Evolutionary conservation across 2,329 filamentous ascomycete genomes (phyloP).

Genomic region (Nectriaceae sp.): DNA sequence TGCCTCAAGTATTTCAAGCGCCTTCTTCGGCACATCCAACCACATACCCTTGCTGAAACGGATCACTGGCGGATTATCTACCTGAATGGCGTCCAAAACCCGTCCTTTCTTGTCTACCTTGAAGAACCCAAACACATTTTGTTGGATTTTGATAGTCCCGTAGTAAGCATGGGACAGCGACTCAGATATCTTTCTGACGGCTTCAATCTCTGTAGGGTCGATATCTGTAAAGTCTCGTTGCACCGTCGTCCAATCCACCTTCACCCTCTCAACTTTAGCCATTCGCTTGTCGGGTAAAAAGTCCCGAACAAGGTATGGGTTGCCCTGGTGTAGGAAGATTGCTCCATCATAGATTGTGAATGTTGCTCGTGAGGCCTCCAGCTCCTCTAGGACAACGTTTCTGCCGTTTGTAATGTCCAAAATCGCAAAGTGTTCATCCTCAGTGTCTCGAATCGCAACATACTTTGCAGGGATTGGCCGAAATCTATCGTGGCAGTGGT

Average conservation of each 20-base stretch:
- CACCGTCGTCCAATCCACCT: constrained; percentile 92
- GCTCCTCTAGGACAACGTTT: constrained; percentile 87
- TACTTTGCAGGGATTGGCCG: constrained; percentile 80
- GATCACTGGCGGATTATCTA: constrained; percentile 90
- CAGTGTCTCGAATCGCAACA: constrained; percentile 85
- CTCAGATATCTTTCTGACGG: constrained; percentile 69
- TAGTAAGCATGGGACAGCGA: constrained; percentile 76
- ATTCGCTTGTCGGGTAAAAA: constrained; percentile 79
- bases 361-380: constrained; percentile 93
- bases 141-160: constrained; percentile 81
- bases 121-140: constrained; percentile 95
- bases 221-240: constrained; percentile 94
- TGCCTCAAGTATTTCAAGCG: constrained; percentile 75
- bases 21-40: constrained; percentile 82
- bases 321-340: constrained; percentile 96
- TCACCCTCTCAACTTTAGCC: constrained; percentile 84
- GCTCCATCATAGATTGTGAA: constrained; percentile 97
- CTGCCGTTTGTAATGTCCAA: constrained; percentile 81
- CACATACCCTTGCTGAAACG: constrained; percentile 88
- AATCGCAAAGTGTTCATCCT: constrained; percentile 90
- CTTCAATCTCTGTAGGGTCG: constrained; percentile 89
- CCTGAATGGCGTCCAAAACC: constrained; percentile 87
- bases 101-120: constrained; percentile 86
- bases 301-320: constrained; percentile 87
- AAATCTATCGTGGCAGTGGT: constrained; percentile 87